A percentile compares a stretch with the other conserved stretches of the same genome.
phyloP scores from a whole-genome alignment of 2,329 filamentous ascomycete genomes.

The Celoporthe dispersa region DNA sequence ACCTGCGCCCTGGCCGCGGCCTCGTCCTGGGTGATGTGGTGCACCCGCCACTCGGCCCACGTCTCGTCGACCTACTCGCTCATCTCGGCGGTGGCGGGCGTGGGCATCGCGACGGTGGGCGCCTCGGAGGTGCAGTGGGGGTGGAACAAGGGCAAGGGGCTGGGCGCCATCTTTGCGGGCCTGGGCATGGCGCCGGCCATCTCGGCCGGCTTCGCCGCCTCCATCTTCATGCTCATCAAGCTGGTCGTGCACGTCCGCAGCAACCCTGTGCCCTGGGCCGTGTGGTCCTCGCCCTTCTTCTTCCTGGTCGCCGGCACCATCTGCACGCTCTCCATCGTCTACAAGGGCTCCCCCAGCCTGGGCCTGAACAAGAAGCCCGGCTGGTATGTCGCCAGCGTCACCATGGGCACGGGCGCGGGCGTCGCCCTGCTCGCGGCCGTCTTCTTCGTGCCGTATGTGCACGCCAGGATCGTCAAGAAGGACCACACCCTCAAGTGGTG shows the following conservation, averaged over 20 bases:
- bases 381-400: constrained; percentile 70
- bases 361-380: constrained; percentile 67
- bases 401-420: constrained; percentile 65
- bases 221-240: constrained; percentile 38
- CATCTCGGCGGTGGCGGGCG: constrained; percentile 70
- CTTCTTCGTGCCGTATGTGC: constrained; percentile 75
- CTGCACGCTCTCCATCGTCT: constrained; percentile 78
- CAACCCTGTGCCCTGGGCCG: constrained; percentile 73
- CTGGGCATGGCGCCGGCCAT: constrained; percentile 73
- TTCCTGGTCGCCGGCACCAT: constrained; percentile 77
- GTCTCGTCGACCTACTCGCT: constrained; percentile 76
- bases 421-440: constrained; percentile 63
- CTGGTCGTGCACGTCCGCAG: constrained; percentile 70
- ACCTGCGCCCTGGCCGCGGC: constrained; percentile 67
- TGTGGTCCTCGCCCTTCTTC: constrained; percentile 75
- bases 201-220: constrained; percentile 54
- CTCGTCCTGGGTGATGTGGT: constrained; percentile 80
- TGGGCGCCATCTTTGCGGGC: constrained; percentile 74
- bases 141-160: constrained; percentile 69
- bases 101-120: constrained; percentile 70
- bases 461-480: constrained; percentile 70
- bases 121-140: constrained; percentile 68
- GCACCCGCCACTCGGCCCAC: constrained; percentile 73
- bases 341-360: constrained; percentile 76
- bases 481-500: constrained; percentile 69